Evolutionary conservation across 495 filamentous ascomycete species (phyloP).

Genomic region (Pseudomonodictys pantanalensis): DNA sequence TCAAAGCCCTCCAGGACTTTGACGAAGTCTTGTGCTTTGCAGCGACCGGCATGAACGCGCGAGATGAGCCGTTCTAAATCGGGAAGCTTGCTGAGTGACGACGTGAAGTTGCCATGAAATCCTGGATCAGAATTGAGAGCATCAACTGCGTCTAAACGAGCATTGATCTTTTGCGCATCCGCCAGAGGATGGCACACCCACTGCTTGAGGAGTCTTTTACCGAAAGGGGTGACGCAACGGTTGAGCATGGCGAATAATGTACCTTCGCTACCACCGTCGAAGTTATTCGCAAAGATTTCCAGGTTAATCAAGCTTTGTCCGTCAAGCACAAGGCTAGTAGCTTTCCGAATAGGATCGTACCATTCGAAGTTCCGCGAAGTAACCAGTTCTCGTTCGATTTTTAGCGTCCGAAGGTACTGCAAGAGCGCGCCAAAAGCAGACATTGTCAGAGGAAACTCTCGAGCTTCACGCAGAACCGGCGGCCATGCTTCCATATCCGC

Average conservation of each 20-base stretch:
- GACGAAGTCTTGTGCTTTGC: slow-evolving; percentile 86
- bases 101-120: slow-evolving; percentile 77
- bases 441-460: slow-evolving; percentile 79
- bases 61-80: slow-evolving; percentile 95
- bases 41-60: slow-evolving; percentile 85
- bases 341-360: slow-evolving; percentile 93
- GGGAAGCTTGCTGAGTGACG: slow-evolving; percentile 82
- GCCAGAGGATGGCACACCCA: slow-evolving; percentile 97
- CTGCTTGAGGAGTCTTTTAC: slow-evolving; percentile 92
- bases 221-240: slow-evolving; percentile 92
- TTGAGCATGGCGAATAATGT: slow-evolving; percentile 90
- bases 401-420: slow-evolving; percentile 77
- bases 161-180: slow-evolving; percentile 82
- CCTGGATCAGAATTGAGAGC: slow-evolving; percentile 78
- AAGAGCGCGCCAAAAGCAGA: slow-evolving; percentile 88
- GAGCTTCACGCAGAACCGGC: slow-evolving; percentile 64
- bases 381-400: slow-evolving; percentile 83
- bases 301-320: slow-evolving; percentile 97
- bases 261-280: slow-evolving; percentile 78
- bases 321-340: slow-evolving; percentile 88
- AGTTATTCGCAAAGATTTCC: slow-evolving; percentile 92
- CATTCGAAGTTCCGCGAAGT: slow-evolving; percentile 86
- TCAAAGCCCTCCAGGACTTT: slow-evolving; percentile 96
- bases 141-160: slow-evolving; percentile 93
- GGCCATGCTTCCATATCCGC: slow-evolving; percentile 76